Percentiles rank a stretch among this genome's conserved stretches.
phyloP scores from a whole-genome alignment of 1,284 basidiomycete genomes.

The Rugosomyces carneus region DNA sequence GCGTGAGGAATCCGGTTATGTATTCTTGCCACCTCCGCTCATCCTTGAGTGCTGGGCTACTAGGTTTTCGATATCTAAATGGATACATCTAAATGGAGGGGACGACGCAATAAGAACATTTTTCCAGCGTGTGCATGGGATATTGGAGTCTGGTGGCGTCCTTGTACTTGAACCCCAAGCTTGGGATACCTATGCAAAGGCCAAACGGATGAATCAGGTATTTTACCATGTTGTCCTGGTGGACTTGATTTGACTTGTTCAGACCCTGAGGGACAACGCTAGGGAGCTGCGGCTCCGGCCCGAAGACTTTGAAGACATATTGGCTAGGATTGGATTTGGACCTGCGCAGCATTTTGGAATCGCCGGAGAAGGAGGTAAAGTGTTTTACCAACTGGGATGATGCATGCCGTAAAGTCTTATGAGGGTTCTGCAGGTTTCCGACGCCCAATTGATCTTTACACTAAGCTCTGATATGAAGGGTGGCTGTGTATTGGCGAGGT shows the following conservation, averaged over 20 bases:
- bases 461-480: slow-evolving; percentile 10
- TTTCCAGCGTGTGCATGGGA: slow-evolving; percentile 54
- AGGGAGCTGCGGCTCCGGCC: slow-evolving; percentile 52
- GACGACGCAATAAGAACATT: slow-evolving; percentile 61
- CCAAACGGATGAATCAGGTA: slow-evolving; percentile 60
- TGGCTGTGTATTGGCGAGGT: neutral
- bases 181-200: slow-evolving; percentile 75
- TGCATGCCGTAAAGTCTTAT: neutral
- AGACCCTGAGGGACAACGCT: slow-evolving; percentile 55
- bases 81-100: slow-evolving; percentile 77
- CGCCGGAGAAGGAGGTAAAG: slow-evolving; percentile 41
- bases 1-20: slow-evolving; percentile 49
- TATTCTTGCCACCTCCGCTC: neutral
- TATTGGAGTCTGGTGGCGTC: slow-evolving; percentile 49
- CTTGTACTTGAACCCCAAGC: slow-evolving; percentile 76
- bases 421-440: slow-evolving; percentile 21
- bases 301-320: slow-evolving; percentile 47
- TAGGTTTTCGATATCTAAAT: slow-evolving; percentile 80
- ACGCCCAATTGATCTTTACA: slow-evolving; percentile 25
- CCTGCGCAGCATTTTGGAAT: slow-evolving; percentile 43
- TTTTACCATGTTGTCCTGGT: slow-evolving; percentile 13
- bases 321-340: slow-evolving; percentile 59
- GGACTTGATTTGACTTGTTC: neutral
- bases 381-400: neutral
- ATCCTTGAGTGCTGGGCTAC: neutral